Base-by-base conservation (phyloP, 1,284 basidiomycete species). In the Megacollybia platyphylla region DNA sequence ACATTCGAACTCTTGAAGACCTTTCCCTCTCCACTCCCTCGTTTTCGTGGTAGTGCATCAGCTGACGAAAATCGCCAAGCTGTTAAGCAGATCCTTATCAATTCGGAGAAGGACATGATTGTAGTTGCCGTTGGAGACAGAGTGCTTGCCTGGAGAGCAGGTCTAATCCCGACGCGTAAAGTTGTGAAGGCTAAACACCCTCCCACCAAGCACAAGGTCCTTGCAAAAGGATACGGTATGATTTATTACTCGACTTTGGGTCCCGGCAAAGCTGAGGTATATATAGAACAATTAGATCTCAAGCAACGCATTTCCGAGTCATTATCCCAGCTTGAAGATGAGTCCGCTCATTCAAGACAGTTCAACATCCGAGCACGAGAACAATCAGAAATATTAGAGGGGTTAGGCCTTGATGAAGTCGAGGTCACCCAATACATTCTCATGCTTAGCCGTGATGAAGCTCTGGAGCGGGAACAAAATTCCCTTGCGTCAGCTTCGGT, bases 401-500 rank as follows among this genome's bases (percentile, higher is more conserved):
- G 63, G n/a, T 67, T 91, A 7, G 87, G 86, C 0, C 61, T 92
- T 37, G 79, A 70, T 49, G 88, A 92, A 53, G 61, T 64, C 5
- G 87, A 88, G 53, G 86, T 84, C 1, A 63, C 92, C 15, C 83
- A 87, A 51, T 91, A 91, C 53, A 72, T 80, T 0, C 57, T 92
- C 42, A 89, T 92, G 86, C 70, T 92, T 45, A 88, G 84, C 48
- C 75, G 83, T 4, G 88, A 92, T 30, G 84, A 90, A 54, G 76
- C 76, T 18, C 46, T 53, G 40, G 51, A 52, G 24, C 44, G 46
- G 20, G 41, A 44, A 40, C 39, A 31, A 40, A 31, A 7, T 40
- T 29, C 27, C 15, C 17, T n/a, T 42, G 18, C 20, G 29, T 20
- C 11, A n/a, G 43, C 1, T 41, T 34, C 5, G 18, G 42, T 13